Evolutionary conservation across 495 filamentous ascomycete genomes (phyloP), one percentile per base, ranked within the genome.

Genomic region (Trichoderma gamsii): DNA sequence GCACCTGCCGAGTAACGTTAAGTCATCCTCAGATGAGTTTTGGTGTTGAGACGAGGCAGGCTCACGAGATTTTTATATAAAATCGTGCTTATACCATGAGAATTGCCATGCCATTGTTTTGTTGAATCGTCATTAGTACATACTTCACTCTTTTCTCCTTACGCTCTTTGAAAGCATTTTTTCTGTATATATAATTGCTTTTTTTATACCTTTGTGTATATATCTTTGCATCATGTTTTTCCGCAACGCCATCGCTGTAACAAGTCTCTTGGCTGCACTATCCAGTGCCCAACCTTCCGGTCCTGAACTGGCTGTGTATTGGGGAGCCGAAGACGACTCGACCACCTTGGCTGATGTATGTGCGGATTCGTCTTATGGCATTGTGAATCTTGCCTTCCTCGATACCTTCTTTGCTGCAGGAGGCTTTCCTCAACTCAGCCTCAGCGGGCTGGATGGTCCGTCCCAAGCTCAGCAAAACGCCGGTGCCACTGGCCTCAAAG

Each of bases 381-480:
- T 66, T 49, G 65, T 66, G 41, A 66, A 66, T 41, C 41, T 66
- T 15, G 65, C 65, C 21, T 66, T 66, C 65, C 65, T 66, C 15
- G 32, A 23, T 23, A 21, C 18, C 41, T 66, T 66, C 41, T 66
- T 66, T 41, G 27, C 41, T 41, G 65, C 21, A 8, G 65, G 65
- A 32, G 65, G 65, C 41, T 66, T 49, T 13, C 65, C 65, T 9
- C n/a, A 41, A 11, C 65, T 66, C 41, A 29, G 21, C 65, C 41
- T 66, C 18, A 66, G 65, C 43, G 49, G 18, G 3, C 23, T 66
- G 11, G 65, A n/a, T 41, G 65, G 65, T 8, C 65, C 65, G 11
- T 66, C 65, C 12, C n/a, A 13, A 11, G 65, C 65, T 3, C 65
- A 66, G 65, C 23, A 29, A n/a, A 41, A n/a, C 5, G 65, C 65